Evolutionary conservation across 2,329 filamentous ascomycete genomes (phyloP).

Genomic region (Didymella pomorum): DNA sequence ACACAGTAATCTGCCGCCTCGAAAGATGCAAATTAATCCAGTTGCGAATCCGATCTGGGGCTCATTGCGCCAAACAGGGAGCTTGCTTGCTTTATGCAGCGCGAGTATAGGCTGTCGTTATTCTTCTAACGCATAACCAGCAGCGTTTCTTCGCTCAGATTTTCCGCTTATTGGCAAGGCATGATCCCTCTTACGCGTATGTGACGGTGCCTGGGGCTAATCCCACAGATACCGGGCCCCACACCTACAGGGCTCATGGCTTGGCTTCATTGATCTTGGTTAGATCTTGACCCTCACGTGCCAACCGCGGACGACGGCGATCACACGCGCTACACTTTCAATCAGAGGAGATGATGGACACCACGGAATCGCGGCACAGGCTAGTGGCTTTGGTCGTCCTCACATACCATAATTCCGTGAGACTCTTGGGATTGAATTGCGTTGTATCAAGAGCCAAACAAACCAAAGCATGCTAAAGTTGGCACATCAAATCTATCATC

Average conservation of each 20-base stretch:
- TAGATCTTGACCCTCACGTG: conserved; percentile 6
- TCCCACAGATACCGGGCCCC: conserved; percentile 1
- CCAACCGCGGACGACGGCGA: conserved; percentile 1
- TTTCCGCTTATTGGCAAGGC: not conserved
- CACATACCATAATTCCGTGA: not conserved
- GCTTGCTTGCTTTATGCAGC: conserved; percentile 7
- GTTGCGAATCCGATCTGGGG: not conserved
- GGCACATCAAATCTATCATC: not conserved
- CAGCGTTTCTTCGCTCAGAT: not conserved
- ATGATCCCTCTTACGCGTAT: not conserved
- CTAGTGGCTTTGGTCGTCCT: not conserved
- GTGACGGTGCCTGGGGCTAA: not conserved
- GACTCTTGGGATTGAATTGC: not conserved
- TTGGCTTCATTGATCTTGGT: conserved; percentile 6
- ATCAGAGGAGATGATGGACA: not conserved
- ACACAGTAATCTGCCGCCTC: not conserved
- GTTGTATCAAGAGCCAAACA: not conserved
- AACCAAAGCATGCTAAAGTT: not conserved
- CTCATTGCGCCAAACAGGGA: conserved; percentile 3
- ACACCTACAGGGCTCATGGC: not conserved
- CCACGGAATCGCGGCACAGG: not conserved
- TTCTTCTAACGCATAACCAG: not conserved
- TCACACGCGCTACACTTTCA: not conserved
- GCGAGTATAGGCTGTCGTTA: not conserved
- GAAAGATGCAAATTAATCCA: not conserved